Conservation (phyloP, 2,329 filamentous ascomycete species). For the Aureobasidium sp. region DNA sequence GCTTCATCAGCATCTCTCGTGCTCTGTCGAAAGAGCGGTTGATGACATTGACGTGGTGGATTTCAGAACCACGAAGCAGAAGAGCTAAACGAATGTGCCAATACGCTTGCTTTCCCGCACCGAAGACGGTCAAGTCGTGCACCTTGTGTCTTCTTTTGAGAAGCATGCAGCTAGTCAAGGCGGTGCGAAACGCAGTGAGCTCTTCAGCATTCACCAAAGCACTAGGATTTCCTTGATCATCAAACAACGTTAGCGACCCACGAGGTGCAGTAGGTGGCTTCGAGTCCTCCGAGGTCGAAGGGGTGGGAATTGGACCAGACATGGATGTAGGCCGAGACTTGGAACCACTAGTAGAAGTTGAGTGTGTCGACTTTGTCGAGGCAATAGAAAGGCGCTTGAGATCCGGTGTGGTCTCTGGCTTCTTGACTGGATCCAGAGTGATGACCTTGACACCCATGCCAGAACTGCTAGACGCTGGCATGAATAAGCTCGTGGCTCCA, state of each 20-base stretch:
- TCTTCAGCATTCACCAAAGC: constrained; percentile 62
- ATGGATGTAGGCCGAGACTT: not conserved
- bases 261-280: constrained; percentile 30
- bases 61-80: constrained; percentile 59
- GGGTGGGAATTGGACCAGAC: constrained; percentile 23
- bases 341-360: not conserved
- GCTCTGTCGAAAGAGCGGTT: constrained; percentile 63
- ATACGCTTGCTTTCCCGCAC: constrained; percentile 82
- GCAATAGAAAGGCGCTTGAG: constrained; percentile 23
- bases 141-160: constrained; percentile 60
- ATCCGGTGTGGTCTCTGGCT: constrained; percentile 19
- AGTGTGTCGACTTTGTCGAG: constrained; percentile 1
- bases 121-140: constrained; percentile 75
- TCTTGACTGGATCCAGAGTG: constrained; percentile 38
- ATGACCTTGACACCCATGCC: constrained; percentile 60
- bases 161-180: constrained; percentile 56
- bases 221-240: constrained; percentile 46
- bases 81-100: constrained; percentile 88
- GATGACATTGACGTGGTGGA: constrained; percentile 75
- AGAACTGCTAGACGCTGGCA: constrained; percentile 56
- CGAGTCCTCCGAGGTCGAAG: constrained; percentile 17
- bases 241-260: constrained; percentile 52
- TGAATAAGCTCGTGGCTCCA: constrained; percentile 58
- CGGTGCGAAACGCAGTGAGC: constrained; percentile 63
- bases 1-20: constrained; percentile 44